Conservation (phyloP, 1,284 basidiomycete genomes). For the Malassezia equina region DNA sequence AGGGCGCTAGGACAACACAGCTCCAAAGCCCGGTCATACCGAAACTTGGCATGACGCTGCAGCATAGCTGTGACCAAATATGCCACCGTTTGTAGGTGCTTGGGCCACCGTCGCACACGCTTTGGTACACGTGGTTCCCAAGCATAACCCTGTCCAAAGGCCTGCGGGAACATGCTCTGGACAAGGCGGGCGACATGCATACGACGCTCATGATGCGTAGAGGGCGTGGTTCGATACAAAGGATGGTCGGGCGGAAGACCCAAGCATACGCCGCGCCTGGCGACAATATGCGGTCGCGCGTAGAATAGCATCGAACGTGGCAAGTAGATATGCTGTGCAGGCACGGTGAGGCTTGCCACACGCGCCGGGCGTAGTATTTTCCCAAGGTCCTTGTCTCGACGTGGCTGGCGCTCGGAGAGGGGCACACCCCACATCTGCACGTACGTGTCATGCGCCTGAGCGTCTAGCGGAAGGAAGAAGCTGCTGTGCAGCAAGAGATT, state of each 20-base stretch:
- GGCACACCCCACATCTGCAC: constrained; percentile 68
- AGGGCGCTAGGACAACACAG: constrained; percentile 66
- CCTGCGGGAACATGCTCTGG: constrained; percentile 5
- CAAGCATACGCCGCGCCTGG: constrained; percentile 2
- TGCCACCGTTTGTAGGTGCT: constrained; percentile 57
- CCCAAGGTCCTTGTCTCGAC: background rate
- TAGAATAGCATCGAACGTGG: background rate
- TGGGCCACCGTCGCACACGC: constrained; percentile 51
- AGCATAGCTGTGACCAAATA: constrained; percentile 58
- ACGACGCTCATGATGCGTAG: background rate
- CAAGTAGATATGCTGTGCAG: background rate
- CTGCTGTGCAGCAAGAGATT: constrained; percentile 64
- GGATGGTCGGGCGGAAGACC: constrained; percentile 1
- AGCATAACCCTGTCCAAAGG: background rate
- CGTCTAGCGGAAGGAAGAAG: constrained; percentile 59
- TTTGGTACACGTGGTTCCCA: constrained; percentile 26
- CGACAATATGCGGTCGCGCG: background rate
- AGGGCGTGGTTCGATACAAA: constrained; percentile 1
- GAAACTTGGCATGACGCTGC: constrained; percentile 61
- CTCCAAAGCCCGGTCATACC: constrained; percentile 61
- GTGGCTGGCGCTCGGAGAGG: constrained; percentile 51
- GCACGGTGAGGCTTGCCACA: background rate
- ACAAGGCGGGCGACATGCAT: background rate
- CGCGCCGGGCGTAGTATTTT: background rate
- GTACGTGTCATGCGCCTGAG: constrained; percentile 60